Evolutionary conservation across 1,284 basidiomycete genomes (phyloP), one percentile per base, ranked within the genome.

Genomic region (Cryptococcus sp.): DNA sequence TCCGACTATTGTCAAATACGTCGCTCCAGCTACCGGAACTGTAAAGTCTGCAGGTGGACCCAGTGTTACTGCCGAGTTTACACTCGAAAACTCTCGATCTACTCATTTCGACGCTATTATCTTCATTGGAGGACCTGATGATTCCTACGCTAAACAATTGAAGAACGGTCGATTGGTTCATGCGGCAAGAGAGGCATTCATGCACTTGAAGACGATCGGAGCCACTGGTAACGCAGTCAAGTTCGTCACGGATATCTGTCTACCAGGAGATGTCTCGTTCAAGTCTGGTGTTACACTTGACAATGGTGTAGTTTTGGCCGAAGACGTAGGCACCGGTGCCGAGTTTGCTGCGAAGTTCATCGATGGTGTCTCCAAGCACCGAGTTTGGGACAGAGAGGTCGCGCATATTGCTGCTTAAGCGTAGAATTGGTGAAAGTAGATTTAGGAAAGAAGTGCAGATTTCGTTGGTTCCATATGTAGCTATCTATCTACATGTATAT

Each of bases 91-190:
- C 7, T 85, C 86, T 68, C 81, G 88, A 46, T 88, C 87, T 46
- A 90, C 88, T 0, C 68, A 87, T 71, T 92, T 89, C 64, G 89
- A 91, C 71, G 86, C 87, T 0, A 61, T 90, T 58, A 81, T 87
- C 65, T 83, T 91, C 63, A 83, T 86, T 13, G 84, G 85, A 23
- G 87, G 87, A 37, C 52, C 64, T 3, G 65, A 63, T 0, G 73
- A 73, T 8, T 78, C 81, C 47, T 82, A 84, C 61, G 80, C 78
- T 10, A 80, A 83, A 63, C 70, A 79, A 36, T 79, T 89, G 32
- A 74, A 70, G 62, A 55, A 56, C 11, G 74, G 74, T 23, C 67
- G 74, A 58, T 45, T 73, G 10, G 63, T 70, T 53, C 72, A 90
- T 66, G 89, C 86, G 80, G 80, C 86, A 2, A 80, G 85, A 43